Evolutionary conservation across 2,329 filamentous ascomycete genomes (phyloP), one percentile per base, ranked within the genome.

Genomic region (Fusarium albosuccineum): DNA sequence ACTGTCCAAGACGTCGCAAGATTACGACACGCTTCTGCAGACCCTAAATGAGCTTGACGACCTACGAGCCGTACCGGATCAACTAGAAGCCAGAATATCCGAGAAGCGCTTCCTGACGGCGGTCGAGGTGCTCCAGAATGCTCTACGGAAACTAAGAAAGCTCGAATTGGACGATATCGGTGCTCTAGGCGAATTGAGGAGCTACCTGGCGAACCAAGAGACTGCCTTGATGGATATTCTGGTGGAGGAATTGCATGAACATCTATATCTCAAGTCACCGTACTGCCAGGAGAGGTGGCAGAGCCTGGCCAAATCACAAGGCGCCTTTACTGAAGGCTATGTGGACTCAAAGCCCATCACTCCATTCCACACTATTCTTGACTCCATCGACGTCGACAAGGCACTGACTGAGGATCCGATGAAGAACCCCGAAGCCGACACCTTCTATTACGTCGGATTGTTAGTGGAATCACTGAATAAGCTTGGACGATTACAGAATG

Each of bases 231-330:
- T 95, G 74, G 96, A 99, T 75, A 98, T 98, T 54, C 78, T 99
- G 57, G 90, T 98, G n/a, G 96, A 99, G 77, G 96, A 99, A 78
- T 84, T 99, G 34, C 96, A 99, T 76, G 96, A 97, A 76, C 96
- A 99, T 79, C 85, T 99, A 5, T 99, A 99, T 76, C 88, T 99
- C 39, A 98, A 98, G 77, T 98, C 95, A 4, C 96, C 95, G 0
- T 99, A 99, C 76, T 98, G 95, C 75, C 94, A 97, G 76, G 93
- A 97, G 76, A 86, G 96, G 70, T 99, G 96, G 96, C 97, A 97
- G 78, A 87, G 87, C 60, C 88, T 97, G 62, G 86, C 90, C 37
- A 91, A 91, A 71, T 87, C 86, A 37, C 90, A 92, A 67, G 84
- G 87, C 48, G 81, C 82, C 4, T 82, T 80, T 63, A 82, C 81